phyloP scores from a whole-genome alignment of 2,329 filamentous ascomycete species.

The Hypoxylon sp. region DNA sequence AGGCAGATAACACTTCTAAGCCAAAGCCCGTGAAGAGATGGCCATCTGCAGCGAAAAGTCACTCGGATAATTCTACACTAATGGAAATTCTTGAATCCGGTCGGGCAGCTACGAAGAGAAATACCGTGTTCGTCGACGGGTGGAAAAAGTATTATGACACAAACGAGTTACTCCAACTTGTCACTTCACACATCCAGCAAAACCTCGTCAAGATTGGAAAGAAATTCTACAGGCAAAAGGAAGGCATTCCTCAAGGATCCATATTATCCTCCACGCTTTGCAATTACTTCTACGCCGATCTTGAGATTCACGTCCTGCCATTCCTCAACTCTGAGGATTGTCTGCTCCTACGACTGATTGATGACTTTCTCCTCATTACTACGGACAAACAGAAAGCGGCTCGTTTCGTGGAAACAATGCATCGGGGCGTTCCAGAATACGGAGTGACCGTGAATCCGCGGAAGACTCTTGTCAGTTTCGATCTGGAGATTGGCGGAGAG shows the following conservation, averaged over 20 bases:
- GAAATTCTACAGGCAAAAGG: constrained; percentile 87
- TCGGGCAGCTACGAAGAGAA: constrained; percentile 64
- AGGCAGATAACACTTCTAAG: constrained; percentile 45
- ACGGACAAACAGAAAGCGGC: constrained; percentile 75
- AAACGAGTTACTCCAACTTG: constrained; percentile 74
- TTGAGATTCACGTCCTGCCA: constrained; percentile 77
- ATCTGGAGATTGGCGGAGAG: constrained; percentile 68
- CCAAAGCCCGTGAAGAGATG: constrained; percentile 65
- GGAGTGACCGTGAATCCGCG: constrained; percentile 81
- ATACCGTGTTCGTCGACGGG: constrained; percentile 84
- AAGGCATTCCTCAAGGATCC: constrained; percentile 94
- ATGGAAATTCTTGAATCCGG: constrained; percentile 60
- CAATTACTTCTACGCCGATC: constrained; percentile 94
- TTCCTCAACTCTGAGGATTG: constrained; percentile 75
- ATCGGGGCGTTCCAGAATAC: constrained; percentile 81
- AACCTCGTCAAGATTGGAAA: constrained; percentile 93
- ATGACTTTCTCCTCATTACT: constrained; percentile 94
- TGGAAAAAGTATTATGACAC: constrained; percentile 70
- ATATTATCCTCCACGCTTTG: constrained; percentile 88
- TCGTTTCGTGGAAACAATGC: constrained; percentile 84
- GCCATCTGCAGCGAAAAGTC: constrained; percentile 65
- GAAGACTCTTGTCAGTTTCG: constrained; percentile 91
- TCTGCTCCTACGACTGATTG: constrained; percentile 85
- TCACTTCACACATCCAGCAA: constrained; percentile 83
- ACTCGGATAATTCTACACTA: constrained; percentile 61